Evolutionary conservation across 345 rosid species (phyloP), one percentile per base, ranked within the genome.

Genomic region (Mercurialis annua): DNA sequence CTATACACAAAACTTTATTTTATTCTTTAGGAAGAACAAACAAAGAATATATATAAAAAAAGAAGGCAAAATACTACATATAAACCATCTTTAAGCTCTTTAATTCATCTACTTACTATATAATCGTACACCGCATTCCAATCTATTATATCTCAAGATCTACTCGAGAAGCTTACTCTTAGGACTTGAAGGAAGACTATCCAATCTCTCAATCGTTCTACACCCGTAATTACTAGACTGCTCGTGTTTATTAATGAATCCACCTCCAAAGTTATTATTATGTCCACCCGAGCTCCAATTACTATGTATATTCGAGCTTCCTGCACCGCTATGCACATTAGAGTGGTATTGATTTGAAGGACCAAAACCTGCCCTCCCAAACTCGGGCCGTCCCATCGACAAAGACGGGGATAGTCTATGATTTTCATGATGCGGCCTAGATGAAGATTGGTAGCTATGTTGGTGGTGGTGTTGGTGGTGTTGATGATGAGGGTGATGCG

Each of bases 181-280:
- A 50, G 90, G 92, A 69, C 84, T 79, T 1, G 69, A 71, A 0
- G 97, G 90, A 62, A 80, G 79, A 59, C 90, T 84, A 6, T 63
- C 82, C 36, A 83, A 73, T 68, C 87, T 76, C 12, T 72, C 78
- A 65, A 49, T n/a, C 67, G 72, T 62, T 48, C 74, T 53, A 49
- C 69, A 62, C 21, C 64, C 68, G 33, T 70, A 65, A 12, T 9
- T 33, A 16, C 63, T 23, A 30, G 42, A 24, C n/a, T 82, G 30
- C n/a, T 82, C 87, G 16, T 52, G 71, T 63, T 60, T 63, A 43
- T 24, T 78, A 64, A 65, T 18, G 16, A 65, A 70, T 31, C 84
- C 78, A 51, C 68, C 66, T 62, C 84, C 83, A 6, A 67, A 48
- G 59, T n/a, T n/a, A n/a, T n/a, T n/a, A n/a, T 73, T 74, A 26